Conservation (phyloP, 257 asterid genomes). For the Pogostemon cablin region DNA sequence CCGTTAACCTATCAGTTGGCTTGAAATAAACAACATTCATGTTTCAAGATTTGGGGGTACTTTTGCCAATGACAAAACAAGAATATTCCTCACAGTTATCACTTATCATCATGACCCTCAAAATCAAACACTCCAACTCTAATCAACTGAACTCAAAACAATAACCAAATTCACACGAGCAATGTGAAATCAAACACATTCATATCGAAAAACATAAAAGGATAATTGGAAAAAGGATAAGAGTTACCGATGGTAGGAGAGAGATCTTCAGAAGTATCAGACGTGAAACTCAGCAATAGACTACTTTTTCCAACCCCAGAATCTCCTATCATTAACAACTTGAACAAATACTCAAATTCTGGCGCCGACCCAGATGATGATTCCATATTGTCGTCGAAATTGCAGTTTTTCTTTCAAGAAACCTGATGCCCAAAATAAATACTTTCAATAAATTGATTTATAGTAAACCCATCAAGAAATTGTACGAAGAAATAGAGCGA, state of each 20-base stretch:
- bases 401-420: slow-evolving; percentile 12
- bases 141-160: slow-evolving; percentile 2
- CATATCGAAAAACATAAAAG: slow-evolving; percentile 14
- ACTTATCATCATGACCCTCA: background rate
- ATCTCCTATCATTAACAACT: slow-evolving; percentile 76
- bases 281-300: slow-evolving; percentile 86
- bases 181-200: background rate
- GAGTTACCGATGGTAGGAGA: slow-evolving; percentile 73
- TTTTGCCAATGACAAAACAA: background rate
- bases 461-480: slow-evolving; percentile 19
- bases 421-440: slow-evolving; percentile 28
- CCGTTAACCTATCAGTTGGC: background rate
- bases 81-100: background rate
- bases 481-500: background rate
- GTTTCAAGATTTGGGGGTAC: background rate
- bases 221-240: slow-evolving; percentile 18
- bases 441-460: background rate
- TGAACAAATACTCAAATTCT: slow-evolving; percentile 61
- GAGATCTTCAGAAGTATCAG: slow-evolving; percentile 82
- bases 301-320: slow-evolving; percentile 96
- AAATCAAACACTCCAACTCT: background rate
- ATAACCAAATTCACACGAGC: background rate
- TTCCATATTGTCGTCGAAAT: slow-evolving; percentile 38
- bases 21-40: background rate
- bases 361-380: slow-evolving; percentile 46